phyloP scores from a whole-genome alignment of 352 stramenopile genomes.

The Phytophthora hybrid region DNA sequence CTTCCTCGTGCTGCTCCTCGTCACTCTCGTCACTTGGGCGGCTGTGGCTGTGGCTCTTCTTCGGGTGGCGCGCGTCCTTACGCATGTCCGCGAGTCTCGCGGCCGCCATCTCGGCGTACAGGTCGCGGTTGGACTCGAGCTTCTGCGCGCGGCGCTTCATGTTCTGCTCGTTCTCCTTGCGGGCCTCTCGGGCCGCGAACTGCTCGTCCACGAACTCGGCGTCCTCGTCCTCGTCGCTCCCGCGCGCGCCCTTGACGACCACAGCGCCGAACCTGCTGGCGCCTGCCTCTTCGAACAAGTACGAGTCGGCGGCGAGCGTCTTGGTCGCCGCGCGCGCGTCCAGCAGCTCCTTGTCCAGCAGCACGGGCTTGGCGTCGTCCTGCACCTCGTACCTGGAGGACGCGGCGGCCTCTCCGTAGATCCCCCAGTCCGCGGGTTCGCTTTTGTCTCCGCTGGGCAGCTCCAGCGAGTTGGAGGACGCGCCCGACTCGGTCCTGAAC shows the following conservation, averaged over 20 bases:
- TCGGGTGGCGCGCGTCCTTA: slow-evolving; percentile 68
- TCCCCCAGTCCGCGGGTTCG: slow-evolving; percentile 66
- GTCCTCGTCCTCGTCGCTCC: slow-evolving; percentile 37
- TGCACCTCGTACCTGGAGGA: slow-evolving; percentile 59
- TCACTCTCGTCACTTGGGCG: slow-evolving; percentile 37
- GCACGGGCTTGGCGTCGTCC: slow-evolving; percentile 43
- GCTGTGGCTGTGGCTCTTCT: slow-evolving; percentile 37
- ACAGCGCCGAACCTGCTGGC: slow-evolving; percentile 62
- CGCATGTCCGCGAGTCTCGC: slow-evolving; percentile 65
- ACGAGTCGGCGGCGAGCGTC: slow-evolving; percentile 58
- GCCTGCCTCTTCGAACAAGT: slow-evolving; percentile 66
- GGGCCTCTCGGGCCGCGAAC: slow-evolving; percentile 48
- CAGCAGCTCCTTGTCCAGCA: slow-evolving; percentile 72
- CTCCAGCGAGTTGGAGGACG: slow-evolving; percentile 33
- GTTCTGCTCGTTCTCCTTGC: slow-evolving; percentile 66
- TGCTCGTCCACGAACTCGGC: slow-evolving; percentile 66
- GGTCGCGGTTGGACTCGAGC: slow-evolving; percentile 74
- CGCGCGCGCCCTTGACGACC: slow-evolving; percentile 41
- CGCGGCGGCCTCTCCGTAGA: slow-evolving; percentile 47
- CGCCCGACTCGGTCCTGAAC: slow-evolving; percentile 48
- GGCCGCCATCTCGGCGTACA: slow-evolving; percentile 79
- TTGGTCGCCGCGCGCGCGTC: slow-evolving; percentile 33
- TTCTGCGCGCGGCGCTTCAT: slow-evolving; percentile 64
- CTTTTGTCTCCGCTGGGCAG: slow-evolving; percentile 34
- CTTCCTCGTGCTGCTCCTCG: slow-evolving; percentile 34